Percentiles rank a stretch among this genome's conserved stretches.
Evolutionary conservation across 2,329 filamentous ascomycete genomes (phyloP).

Genomic region (Colletotrichum agaves): DNA sequence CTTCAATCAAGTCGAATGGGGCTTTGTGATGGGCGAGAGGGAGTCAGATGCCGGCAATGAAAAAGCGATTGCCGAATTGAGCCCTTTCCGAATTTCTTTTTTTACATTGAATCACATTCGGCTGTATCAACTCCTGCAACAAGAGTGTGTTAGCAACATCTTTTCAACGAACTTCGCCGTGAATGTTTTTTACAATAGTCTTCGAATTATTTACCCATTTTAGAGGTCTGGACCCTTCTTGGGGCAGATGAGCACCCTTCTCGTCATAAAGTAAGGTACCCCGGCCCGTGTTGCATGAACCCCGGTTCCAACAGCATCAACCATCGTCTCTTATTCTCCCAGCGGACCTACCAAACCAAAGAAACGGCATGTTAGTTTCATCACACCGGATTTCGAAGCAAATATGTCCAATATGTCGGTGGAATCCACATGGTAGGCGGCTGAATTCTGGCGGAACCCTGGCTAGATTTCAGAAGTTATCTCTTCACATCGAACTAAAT

Average conservation of each 20-base stretch:
- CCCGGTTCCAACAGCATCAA: slow-evolving; percentile 16
- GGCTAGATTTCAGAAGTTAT: neutral
- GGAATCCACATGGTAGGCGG: neutral
- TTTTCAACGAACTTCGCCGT: neutral
- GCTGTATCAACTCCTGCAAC: neutral
- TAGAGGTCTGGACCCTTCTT: too few species aligned
- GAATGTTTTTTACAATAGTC: neutral
- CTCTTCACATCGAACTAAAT: too few species aligned
- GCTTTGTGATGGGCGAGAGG: neutral
- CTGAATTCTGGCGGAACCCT: neutral
- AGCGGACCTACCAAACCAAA: neutral
- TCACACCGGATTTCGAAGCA: slow-evolving; percentile 7
- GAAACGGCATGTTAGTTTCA: neutral
- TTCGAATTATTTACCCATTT: neutral
- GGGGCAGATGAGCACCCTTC: neutral
- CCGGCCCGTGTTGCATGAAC: neutral
- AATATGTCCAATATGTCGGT: neutral
- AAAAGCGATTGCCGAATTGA: neutral
- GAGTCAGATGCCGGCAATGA: neutral
- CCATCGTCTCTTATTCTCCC: neutral
- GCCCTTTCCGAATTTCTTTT: too few species aligned
- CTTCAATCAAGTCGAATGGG: neutral
- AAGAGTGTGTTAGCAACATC: neutral
- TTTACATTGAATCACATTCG: neutral
- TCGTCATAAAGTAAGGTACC: neutral